phyloP scores from a whole-genome alignment of 345 rosid genomes.

The Mercurialis annua region DNA sequence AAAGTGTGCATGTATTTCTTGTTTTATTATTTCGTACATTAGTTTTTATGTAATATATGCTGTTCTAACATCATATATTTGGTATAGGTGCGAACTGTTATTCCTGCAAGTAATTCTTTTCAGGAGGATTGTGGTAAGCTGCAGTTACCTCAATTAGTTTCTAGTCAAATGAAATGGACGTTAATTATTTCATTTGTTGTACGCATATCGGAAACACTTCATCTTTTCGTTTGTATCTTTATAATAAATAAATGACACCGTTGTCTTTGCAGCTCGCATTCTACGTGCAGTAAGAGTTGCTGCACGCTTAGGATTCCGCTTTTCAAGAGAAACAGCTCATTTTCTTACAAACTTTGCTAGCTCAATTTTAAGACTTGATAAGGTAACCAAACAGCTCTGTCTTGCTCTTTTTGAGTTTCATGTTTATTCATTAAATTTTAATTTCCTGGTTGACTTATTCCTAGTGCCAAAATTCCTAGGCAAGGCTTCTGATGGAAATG shows the following conservation, averaged over 20 bases:
- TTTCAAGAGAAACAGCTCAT: constrained; percentile 80
- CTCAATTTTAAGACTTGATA: constrained; percentile 63
- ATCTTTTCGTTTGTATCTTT: neutral
- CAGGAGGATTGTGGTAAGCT: constrained; percentile 42
- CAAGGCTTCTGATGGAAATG: constrained; percentile 90
- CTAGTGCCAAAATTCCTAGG: constrained; percentile 38
- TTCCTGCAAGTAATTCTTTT: constrained; percentile 60
- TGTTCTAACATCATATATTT: constrained; percentile 18
- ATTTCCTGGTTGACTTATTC: constrained; percentile 20
- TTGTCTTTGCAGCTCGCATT: constrained; percentile 67
- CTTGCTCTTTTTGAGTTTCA: constrained; percentile 8
- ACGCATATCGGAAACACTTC: neutral
- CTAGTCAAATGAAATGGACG: neutral
- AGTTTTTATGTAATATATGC: constrained; percentile 5
- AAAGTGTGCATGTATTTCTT: constrained; percentile 78
- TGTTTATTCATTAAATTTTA: constrained; percentile 2
- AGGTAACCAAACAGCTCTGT: constrained; percentile 38
- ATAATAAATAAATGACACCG: constrained; percentile 1
- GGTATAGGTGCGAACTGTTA: constrained; percentile 55
- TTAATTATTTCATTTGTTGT: neutral
- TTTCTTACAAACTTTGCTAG: constrained; percentile 53
- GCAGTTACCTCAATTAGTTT: constrained; percentile 1
- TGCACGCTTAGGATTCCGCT: constrained; percentile 70
- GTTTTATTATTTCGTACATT: constrained; percentile 24
- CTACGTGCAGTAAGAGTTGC: constrained; percentile 72